Evolutionary conservation across 768 basidiomycete species (phyloP), one percentile per base, ranked within the genome.

Genomic region (Mycena maculata): DNA sequence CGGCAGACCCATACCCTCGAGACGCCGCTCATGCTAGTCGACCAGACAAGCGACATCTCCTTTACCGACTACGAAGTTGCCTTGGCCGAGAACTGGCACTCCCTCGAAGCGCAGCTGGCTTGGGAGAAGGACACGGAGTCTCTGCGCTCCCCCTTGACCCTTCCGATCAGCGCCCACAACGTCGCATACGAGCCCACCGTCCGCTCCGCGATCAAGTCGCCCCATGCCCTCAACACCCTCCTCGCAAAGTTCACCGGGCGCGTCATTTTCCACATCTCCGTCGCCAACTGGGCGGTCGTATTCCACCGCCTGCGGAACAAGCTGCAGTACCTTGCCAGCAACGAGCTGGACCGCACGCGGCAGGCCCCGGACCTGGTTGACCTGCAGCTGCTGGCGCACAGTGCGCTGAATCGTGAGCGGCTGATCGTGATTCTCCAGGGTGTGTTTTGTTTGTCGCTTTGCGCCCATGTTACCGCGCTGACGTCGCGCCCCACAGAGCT

Each of bases 211-310:
- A 79, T 88, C 38, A 85, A 84, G 61, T 88, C 87, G 0, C 74
- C 85, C 1, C 75, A 82, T 58, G 82, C 88, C 9, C 81, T 93
- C 55, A 89, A 87, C 67, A 80, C 82, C 23, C 81, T 91, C 27
- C 89, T 94, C 65, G 85, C 87, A 58, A 89, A 90, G 74, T 93
- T 86, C 71, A 86, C 92, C 23, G 92, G 92, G 13, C 87, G 90
- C 53, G 89, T 96, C 67, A 86, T 97, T 28, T 95, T 92, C 74
- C 91, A 92, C 74, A 85, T 98, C 20, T 95, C 95, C 2, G 91
- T 92, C 1, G 91, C 92, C 15, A 96, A 97, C 76, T 98, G 95
- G 94, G 76, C 79, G 56, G 86, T 92, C 10, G 91, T 97, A 18
- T 88, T 92, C 71, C 77, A 84, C 23, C 85, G 93, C 31, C 85